Evolutionary conservation across 2,329 filamentous ascomycete species (phyloP).

Genomic region (Microascus cirrosus): DNA sequence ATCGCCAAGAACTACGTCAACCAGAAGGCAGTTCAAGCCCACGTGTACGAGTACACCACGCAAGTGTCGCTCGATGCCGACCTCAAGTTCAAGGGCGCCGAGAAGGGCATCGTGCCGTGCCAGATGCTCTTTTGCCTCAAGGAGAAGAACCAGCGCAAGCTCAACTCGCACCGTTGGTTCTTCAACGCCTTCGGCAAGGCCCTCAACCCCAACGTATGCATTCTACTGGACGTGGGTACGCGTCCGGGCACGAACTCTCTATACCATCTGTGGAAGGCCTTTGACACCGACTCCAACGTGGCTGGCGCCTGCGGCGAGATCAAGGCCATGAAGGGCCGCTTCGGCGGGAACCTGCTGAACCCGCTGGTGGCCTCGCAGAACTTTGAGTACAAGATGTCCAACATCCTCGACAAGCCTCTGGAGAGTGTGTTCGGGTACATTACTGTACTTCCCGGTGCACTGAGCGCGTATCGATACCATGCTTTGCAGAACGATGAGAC

Average conservation of each 20-base stretch:
- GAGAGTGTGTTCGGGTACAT: slow-evolving; percentile 98
- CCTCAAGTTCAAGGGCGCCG: slow-evolving; percentile 96
- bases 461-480: slow-evolving; percentile 92
- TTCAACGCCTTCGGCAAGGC: slow-evolving; percentile 95
- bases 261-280: slow-evolving; percentile 99
- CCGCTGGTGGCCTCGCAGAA: slow-evolving; percentile 95
- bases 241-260: slow-evolving; percentile 79
- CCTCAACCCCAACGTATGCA: slow-evolving; percentile 91
- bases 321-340: slow-evolving; percentile 87
- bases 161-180: slow-evolving; percentile 98
- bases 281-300: slow-evolving; percentile 94
- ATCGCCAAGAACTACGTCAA: slow-evolving; percentile 99
- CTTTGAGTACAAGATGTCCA: slow-evolving; percentile 99
- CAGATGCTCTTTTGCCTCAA: slow-evolving; percentile 99
- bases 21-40: slow-evolving; percentile 84
- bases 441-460: slow-evolving; percentile 85
- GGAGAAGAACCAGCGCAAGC: slow-evolving; percentile 93
- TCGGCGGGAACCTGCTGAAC: slow-evolving; percentile 74
- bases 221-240: slow-evolving; percentile 91
- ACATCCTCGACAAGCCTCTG: slow-evolving; percentile 93
- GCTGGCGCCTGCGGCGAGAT: slow-evolving; percentile 96
- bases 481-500: slow-evolving; percentile 94
- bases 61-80: slow-evolving; percentile 94
- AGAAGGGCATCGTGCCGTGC: slow-evolving; percentile 96
- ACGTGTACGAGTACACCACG: slow-evolving; percentile 98